Conservation (phyloP, 257 asterid species). For the Gentiana straminea region DNA sequence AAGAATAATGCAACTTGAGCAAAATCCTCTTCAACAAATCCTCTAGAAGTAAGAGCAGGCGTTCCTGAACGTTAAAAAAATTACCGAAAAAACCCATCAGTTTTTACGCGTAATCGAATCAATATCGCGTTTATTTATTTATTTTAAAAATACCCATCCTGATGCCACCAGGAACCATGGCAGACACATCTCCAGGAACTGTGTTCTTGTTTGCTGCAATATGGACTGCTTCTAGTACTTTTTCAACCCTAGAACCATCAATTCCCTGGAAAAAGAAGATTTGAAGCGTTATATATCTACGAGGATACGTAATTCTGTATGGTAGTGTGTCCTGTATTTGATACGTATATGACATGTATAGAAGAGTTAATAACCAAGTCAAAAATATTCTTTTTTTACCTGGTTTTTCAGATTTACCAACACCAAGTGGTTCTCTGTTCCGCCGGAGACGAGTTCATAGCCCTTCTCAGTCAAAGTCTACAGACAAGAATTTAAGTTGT, state of each 20-base stretch:
- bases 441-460: slow-evolving; percentile 83
- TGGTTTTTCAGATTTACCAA: slow-evolving; percentile 68
- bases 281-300: too few species aligned
- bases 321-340: too few species aligned
- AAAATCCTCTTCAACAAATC: too few species aligned
- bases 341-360: too few species aligned
- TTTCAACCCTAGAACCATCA: slow-evolving; percentile 86
- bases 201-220: slow-evolving; percentile 85
- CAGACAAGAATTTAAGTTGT: slow-evolving; percentile 21
- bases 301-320: too few species aligned
- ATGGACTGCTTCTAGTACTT: slow-evolving; percentile 79
- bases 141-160: too few species aligned
- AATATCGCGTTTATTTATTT: too few species aligned
- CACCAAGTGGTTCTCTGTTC: slow-evolving; percentile 83
- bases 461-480: slow-evolving; percentile 48
- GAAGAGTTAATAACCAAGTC: background rate
- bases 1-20: slow-evolving; percentile 24
- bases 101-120: too few species aligned
- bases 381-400: slow-evolving; percentile 19
- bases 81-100: slow-evolving; percentile 70
- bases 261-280: slow-evolving; percentile 34
- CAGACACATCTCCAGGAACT: too few species aligned
- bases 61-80: slow-evolving; percentile 42
- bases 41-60: slow-evolving; percentile 88
- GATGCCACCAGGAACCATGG: too few species aligned